phyloP scores from a whole-genome alignment of 2,329 filamentous ascomycete genomes.

The Penicillium italicum region DNA sequence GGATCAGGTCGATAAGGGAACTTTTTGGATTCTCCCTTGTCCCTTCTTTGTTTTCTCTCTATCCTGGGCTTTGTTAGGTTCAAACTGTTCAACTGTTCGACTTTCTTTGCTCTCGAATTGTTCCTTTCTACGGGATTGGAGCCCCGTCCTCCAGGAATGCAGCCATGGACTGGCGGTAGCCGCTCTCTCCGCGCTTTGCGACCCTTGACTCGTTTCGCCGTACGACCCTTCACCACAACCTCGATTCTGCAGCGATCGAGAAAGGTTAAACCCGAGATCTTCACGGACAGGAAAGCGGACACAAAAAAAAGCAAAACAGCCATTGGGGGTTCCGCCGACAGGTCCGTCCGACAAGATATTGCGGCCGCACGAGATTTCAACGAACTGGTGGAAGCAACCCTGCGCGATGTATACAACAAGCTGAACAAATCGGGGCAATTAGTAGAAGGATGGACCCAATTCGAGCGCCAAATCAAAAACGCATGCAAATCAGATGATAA shows the following conservation, averaged over 20 bases:
- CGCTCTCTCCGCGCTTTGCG: conserved; percentile 44
- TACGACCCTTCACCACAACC: conserved; percentile 34
- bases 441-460: conserved; percentile 27
- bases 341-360: conserved; percentile 11
- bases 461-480: conserved; percentile 32
- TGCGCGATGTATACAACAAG: conserved; percentile 25
- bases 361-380: conserved; percentile 27
- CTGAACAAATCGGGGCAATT: conserved; percentile 16
- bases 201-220: conserved; percentile 25
- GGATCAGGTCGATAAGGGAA: conserved; percentile 24
- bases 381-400: conserved; percentile 24
- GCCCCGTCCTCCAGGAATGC: conserved; percentile 35
- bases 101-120: neutral
- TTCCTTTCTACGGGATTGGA: conserved; percentile 1
- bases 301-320: conserved; percentile 7
- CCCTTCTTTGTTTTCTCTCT: neutral
- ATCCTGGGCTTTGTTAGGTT: neutral
- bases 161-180: conserved; percentile 35
- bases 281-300: conserved; percentile 8
- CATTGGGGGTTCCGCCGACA: neutral
- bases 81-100: neutral
- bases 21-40: conserved; percentile 6
- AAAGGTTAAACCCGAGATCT: neutral
- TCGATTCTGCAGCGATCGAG: conserved; percentile 25
- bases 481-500: conserved; percentile 29